Base-by-base conservation (phyloP, 164 flowering plant species). In the Piper betle region DNA sequence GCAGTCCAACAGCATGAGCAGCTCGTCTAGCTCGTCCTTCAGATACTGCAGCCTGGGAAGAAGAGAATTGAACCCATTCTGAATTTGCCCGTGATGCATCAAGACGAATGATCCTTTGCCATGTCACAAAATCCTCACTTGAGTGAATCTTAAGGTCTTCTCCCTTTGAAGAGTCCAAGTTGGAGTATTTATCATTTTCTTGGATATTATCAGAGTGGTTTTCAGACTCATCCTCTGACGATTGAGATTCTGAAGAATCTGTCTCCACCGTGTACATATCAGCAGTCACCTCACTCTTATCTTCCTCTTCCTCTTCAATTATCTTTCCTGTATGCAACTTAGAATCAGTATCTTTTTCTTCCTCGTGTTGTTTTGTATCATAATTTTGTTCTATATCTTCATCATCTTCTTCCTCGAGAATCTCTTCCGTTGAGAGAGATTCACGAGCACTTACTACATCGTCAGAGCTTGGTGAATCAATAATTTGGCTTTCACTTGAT, bases 61-160 rank as follows among this genome's bases (percentile, higher is more conserved):
- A 81, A 17, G 88, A 74, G 62, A 77, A 84, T 0, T 74, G 72
- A 3, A 81, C 66, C 95, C 96, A 90, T 25, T 93, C 99, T 9
- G 78, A 65, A 75, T 82, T 88, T 15, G 96, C 88, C 37, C 99
- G 87, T 37, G 86, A 72, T 3, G 99, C 99, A 81, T 93, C 97
- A 46, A 87, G 78, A 19, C 96, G 90, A 43, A 93, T 93, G 37
- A 90, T 93, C 40, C 97, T 81, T 72, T 88, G 96, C 99, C 99
- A 93, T 1, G 96, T 84, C 6, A 75, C 68, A 67, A 84, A 93
- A 71, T 88, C 91, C 74, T 93, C 99, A 50, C 63, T 52, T 6
- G 65, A 63, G 15, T 67, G 65, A n/a, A 61, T 53, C 56, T 73
- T 64, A 11, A 80, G 63, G 48, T 42, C 60, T 54, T 70, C 72